Conservation (phyloP, 2,329 filamentous ascomycete genomes). For the Fusarium illudens region DNA sequence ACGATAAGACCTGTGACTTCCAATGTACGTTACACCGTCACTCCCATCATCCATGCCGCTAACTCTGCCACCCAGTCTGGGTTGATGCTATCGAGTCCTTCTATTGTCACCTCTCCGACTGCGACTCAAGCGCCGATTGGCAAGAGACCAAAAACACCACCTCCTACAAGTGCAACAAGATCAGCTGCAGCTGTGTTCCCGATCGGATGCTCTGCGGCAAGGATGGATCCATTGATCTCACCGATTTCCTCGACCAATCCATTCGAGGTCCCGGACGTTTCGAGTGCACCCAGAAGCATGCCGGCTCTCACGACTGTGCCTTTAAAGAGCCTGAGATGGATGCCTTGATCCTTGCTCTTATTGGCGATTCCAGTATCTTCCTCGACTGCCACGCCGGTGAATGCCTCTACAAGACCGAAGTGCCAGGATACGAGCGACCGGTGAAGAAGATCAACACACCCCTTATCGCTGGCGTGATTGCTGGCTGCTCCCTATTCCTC, state of each 20-base stretch:
- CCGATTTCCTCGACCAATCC: conserved; percentile 81
- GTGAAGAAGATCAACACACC: conserved; percentile 97
- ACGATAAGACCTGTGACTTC: conserved; percentile 84
- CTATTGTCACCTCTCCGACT: conserved; percentile 89
- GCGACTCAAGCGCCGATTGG: conserved; percentile 75
- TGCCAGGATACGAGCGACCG: conserved; percentile 88
- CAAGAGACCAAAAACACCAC: conserved; percentile 80
- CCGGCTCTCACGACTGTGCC: conserved; percentile 71
- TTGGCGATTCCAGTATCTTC: conserved; percentile 90
- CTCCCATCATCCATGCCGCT: background rate
- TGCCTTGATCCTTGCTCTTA: conserved; percentile 84
- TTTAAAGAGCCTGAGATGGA: conserved; percentile 96
- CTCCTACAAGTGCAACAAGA: conserved; percentile 82
- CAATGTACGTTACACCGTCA: conserved; percentile 72
- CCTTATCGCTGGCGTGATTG: conserved; percentile 92
- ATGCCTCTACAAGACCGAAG: conserved; percentile 90
- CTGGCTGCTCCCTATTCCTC: conserved; percentile 83
- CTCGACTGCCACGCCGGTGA: conserved; percentile 86
- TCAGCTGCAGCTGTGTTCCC: conserved; percentile 87
- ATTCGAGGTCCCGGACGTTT: conserved; percentile 92
- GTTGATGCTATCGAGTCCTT: conserved; percentile 94
- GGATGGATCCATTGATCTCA: conserved; percentile 88
- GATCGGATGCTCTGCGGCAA: conserved; percentile 95
- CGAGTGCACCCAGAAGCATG: conserved; percentile 72
- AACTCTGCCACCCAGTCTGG: conserved; percentile 73